Evolutionary conservation across 2,329 filamentous ascomycete genomes (phyloP).

Genomic region (Rachicladosporium sp.): DNA sequence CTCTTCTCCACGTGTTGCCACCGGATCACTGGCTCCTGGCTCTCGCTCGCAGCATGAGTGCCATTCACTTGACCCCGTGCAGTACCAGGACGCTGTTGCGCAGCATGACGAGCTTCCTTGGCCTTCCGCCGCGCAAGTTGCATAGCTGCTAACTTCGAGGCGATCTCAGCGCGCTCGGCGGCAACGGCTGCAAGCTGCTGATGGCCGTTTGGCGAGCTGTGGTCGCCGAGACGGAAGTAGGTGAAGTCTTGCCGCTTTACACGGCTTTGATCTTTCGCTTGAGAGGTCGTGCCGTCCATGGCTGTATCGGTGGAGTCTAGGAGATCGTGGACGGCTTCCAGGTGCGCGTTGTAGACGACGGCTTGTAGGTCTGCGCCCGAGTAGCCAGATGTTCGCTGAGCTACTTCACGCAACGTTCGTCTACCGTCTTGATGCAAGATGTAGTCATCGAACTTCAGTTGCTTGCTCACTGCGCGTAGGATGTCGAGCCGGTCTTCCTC

Average conservation of each 20-base stretch:
- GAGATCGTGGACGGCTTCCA: slow-evolving; percentile 92
- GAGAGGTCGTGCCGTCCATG: slow-evolving; percentile 20
- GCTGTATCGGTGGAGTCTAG: slow-evolving; percentile 40
- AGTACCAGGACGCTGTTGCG: slow-evolving; percentile 8
- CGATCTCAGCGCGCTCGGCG: slow-evolving; percentile 63
- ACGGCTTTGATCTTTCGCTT: slow-evolving; percentile 16
- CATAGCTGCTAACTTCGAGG: slow-evolving; percentile 69
- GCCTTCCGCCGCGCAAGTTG: slow-evolving; percentile 57
- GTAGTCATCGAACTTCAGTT: slow-evolving; percentile 60
- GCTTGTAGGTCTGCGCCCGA: slow-evolving; percentile 92
- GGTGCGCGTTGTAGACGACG: slow-evolving; percentile 86
- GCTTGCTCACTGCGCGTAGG: slow-evolving; percentile 67
- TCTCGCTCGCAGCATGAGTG: slow-evolving; percentile 32
- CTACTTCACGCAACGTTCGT: slow-evolving; percentile 37
- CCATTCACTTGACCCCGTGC: slow-evolving; percentile 9
- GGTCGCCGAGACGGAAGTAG: slow-evolving; percentile 70
- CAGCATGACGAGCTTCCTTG: slow-evolving; percentile 36
- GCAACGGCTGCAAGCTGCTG: slow-evolving; percentile 37
- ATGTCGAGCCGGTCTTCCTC: slow-evolving; percentile 78
- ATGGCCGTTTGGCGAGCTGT: slow-evolving; percentile 28
- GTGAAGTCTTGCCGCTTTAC: slow-evolving; percentile 45
- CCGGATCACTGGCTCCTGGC: slow-evolving; percentile 60
- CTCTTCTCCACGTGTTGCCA: slow-evolving; percentile 76
- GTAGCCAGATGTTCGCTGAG: slow-evolving; percentile 71
- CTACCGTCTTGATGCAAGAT: slow-evolving; percentile 35